Evolutionary conservation across 2,329 filamentous ascomycete genomes (phyloP).

Genomic region (Didymella pinodella): DNA sequence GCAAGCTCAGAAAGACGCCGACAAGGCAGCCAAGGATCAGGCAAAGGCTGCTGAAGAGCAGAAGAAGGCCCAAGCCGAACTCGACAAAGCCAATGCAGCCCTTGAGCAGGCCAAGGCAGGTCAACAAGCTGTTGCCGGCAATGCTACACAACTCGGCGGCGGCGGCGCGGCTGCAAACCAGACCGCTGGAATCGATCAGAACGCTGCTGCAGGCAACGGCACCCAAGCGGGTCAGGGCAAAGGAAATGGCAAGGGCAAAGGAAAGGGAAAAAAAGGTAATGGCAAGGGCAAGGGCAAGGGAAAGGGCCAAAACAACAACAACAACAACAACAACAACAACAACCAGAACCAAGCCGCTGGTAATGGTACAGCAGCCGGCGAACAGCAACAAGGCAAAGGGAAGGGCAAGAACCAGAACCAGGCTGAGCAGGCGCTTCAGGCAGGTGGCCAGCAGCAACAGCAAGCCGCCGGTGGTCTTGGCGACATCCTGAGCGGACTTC

Average conservation of each 20-base stretch:
- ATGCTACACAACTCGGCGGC: constrained; percentile 12
- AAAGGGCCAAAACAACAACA: background rate
- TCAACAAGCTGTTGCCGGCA: constrained; percentile 11
- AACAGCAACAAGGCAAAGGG: constrained; percentile 7
- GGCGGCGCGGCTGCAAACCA: constrained; percentile 12
- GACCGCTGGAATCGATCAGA: constrained; percentile 1
- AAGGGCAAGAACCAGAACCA: constrained; percentile 19
- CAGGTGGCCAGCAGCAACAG: constrained; percentile 15
- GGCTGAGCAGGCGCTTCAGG: constrained; percentile 10
- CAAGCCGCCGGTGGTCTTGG: constrained; percentile 10
- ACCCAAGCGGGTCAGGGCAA: background rate
- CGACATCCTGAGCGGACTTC: constrained; percentile 15
- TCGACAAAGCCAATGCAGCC: constrained; percentile 12
- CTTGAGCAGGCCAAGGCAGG: constrained; percentile 16
- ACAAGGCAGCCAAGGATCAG: constrained; percentile 15
- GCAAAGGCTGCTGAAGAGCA: constrained; percentile 14
- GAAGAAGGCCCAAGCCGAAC: constrained; percentile 10
- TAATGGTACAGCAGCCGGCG: constrained; percentile 12
- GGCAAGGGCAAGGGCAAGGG: background rate
- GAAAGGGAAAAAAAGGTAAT: background rate
- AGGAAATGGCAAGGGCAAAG: background rate
- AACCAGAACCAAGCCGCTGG: constrained; percentile 2
- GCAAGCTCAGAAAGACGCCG: constrained; percentile 17
- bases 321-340: background rate
- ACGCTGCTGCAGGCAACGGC: background rate